Evolutionary conservation across 306 rosid genomes (phyloP).

Genomic region (Morella rubra): DNA sequence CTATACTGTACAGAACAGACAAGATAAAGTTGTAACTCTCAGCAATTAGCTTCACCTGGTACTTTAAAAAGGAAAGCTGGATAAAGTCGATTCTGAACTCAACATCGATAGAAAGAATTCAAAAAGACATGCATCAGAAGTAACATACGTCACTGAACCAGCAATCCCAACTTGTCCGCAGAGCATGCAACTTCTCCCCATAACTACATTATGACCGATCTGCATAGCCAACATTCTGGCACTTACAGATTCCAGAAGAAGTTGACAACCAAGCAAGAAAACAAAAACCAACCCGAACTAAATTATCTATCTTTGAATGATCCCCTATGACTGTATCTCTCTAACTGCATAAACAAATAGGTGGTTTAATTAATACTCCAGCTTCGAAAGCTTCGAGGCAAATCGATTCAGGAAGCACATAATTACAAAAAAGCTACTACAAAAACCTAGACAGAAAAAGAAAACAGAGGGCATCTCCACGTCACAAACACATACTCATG

Average conservation of each 20-base stretch:
- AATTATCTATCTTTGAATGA: conserved; percentile 82
- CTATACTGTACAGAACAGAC: conserved; percentile 53
- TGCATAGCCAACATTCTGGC: conserved; percentile 45
- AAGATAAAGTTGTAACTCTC: conserved; percentile 18
- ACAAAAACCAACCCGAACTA: conserved; percentile 74
- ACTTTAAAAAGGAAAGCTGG: conserved; percentile 19
- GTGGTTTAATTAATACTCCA: conserved; percentile 26
- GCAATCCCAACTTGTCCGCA: conserved; percentile 99
- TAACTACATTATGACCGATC: conserved; percentile 88
- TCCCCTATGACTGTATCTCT: conserved; percentile 86
- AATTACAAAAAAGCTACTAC: background rate
- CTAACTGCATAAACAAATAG: conserved; percentile 65
- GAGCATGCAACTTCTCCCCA: conserved; percentile 79
- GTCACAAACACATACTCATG: conserved; percentile 44
- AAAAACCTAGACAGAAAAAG: conserved; percentile 7
- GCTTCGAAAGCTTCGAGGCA: conserved; percentile 19
- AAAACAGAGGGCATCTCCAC: background rate
- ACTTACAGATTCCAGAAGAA: conserved; percentile 4
- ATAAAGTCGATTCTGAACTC: conserved; percentile 5
- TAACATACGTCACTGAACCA: conserved; percentile 80
- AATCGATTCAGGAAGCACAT: conserved; percentile 18
- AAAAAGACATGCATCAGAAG: conserved; percentile 1
- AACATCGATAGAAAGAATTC: background rate
- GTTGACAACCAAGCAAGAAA: background rate
- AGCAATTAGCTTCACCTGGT: conserved; percentile 21